Evolutionary conservation across 352 stramenopile genomes (phyloP), one percentile per base, ranked within the genome.

Genomic region (Phytophthora sp.): DNA sequence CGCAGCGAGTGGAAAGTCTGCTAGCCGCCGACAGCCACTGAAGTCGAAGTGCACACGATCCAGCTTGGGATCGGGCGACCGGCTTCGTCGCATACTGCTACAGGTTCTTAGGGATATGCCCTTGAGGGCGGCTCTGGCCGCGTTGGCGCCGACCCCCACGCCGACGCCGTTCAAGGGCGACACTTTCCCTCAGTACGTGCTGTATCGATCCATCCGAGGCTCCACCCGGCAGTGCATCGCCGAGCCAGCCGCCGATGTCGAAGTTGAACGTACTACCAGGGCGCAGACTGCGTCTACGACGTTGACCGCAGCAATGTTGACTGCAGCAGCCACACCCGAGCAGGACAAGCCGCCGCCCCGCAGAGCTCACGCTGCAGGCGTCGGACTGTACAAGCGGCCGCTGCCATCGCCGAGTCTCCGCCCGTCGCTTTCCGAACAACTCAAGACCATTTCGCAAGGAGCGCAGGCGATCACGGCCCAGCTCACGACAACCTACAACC

Each of bases 131-230:
- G 39, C 50, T 24, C 23, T 43, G 21, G 21, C 37, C 41, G 15
- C 30, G n/a, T 23, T 20, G 4, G 31, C 38, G 38, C 38, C 38
- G 10, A 44, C 6, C 6, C 28, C n/a, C n/a, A n/a, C 41, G 24
- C 39, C 53, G 3, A 55, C 54, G 11, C 77, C 79, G 10, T 91
- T 91, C 69, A 91, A 91, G 42, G 78, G 82, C 49, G 82, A 91
- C 12, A 75, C 49, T 5, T 88, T 89, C 44, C 82, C 79, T 11
- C 60, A 76, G 10, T 91, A 89, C 24, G 74, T 91, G 12, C 43
- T 86, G 15, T 69, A 58, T 28, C 78, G 76, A 1, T 53, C 70
- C 20, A 30, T 15, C 15, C 62, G 66, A 35, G 17, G 12, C 12
- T 54, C 41, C 45, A 43, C 43, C 4, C 31, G 17, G n/a, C 54